Conservation (phyloP, 768 basidiomycete genomes). For the Suillus occidentalis region DNA sequence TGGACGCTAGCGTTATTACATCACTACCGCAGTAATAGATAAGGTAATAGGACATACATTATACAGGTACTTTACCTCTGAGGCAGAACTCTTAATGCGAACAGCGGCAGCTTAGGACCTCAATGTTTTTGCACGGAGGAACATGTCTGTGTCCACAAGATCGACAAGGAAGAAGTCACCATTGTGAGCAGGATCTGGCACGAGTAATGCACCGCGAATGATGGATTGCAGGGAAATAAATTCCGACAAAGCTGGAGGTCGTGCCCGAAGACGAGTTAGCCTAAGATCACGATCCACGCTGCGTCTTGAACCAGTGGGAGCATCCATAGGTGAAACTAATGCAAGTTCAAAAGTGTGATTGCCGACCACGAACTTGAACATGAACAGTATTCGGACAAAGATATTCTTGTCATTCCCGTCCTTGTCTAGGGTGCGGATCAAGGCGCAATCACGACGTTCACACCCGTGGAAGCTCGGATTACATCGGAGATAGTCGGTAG, state of each 20-base stretch:
- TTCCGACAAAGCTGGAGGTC: neutral
- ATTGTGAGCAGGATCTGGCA: slow-evolving; percentile 5
- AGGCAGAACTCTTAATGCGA: too few relatives aligned
- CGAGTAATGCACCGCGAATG: neutral
- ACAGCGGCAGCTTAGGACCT: neutral
- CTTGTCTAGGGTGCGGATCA: slow-evolving; percentile 18
- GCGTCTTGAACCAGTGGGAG: slow-evolving; percentile 6
- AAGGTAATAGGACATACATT: too few relatives aligned
- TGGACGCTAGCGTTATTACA: too few relatives aligned
- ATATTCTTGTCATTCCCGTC: neutral
- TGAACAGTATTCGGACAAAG: slow-evolving; percentile 12
- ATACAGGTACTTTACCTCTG: too few relatives aligned
- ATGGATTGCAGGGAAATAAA: slow-evolving; percentile 6
- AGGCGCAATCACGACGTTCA: slow-evolving; percentile 29
- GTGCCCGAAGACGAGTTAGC: slow-evolving; percentile 13
- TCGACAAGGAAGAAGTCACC: slow-evolving; percentile 30
- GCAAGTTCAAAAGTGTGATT: slow-evolving; percentile 13
- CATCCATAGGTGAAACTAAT: slow-evolving; percentile 23
- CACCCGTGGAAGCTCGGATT: slow-evolving; percentile 30
- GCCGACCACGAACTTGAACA: slow-evolving; percentile 19
- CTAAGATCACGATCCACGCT: slow-evolving; percentile 22
- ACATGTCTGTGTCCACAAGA: slow-evolving; percentile 32
- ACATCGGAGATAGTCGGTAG: slow-evolving; percentile 29
- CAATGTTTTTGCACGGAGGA: slow-evolving; percentile 1
- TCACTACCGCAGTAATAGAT: too few relatives aligned